phyloP scores from a whole-genome alignment of 192 early-diverging fungal genomes.

The Phycomyces nitens region DNA sequence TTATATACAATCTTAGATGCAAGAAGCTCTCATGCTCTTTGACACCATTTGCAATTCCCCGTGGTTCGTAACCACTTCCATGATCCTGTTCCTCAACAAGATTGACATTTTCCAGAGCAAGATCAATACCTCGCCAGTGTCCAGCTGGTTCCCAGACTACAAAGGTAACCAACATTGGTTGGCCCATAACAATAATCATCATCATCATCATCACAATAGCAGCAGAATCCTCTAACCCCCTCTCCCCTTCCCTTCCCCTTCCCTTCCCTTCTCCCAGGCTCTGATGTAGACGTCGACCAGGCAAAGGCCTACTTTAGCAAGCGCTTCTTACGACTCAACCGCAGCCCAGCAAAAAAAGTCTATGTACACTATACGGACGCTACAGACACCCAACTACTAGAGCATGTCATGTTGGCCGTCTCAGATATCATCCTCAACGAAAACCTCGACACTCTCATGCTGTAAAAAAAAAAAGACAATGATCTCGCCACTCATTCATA shows the following conservation, averaged over 20 bases:
- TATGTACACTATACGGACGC: constrained; percentile 54
- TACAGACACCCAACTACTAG: constrained; percentile 46
- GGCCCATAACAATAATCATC: no score
- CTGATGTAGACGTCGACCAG: constrained; percentile 24
- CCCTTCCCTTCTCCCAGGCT: constrained; percentile 18
- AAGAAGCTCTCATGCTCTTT: constrained; percentile 57
- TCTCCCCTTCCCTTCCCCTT: background rate
- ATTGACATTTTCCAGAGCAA: constrained; percentile 58
- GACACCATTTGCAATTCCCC: constrained; percentile 59
- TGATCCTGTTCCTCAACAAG: constrained; percentile 62
- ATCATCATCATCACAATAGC: no score
- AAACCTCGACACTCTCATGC: constrained; percentile 32
- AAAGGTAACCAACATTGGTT: constrained; percentile 34
- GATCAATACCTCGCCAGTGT: constrained; percentile 43
- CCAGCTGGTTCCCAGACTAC: constrained; percentile 53
- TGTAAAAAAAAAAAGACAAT: constrained; percentile 7
- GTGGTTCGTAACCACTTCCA: constrained; percentile 58
- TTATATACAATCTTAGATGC: constrained; percentile 36
- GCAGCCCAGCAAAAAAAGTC: constrained; percentile 42
- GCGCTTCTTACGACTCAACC: constrained; percentile 44
- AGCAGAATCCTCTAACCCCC: no score
- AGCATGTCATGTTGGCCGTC: constrained; percentile 49
- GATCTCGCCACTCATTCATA: background rate
- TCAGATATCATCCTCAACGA: constrained; percentile 44
- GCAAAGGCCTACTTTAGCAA: constrained; percentile 39